Percentiles rank a stretch among this genome's conserved stretches.
Conservation (phyloP, 2,329 filamentous ascomycete species). For the Hypoxylon sp. region DNA sequence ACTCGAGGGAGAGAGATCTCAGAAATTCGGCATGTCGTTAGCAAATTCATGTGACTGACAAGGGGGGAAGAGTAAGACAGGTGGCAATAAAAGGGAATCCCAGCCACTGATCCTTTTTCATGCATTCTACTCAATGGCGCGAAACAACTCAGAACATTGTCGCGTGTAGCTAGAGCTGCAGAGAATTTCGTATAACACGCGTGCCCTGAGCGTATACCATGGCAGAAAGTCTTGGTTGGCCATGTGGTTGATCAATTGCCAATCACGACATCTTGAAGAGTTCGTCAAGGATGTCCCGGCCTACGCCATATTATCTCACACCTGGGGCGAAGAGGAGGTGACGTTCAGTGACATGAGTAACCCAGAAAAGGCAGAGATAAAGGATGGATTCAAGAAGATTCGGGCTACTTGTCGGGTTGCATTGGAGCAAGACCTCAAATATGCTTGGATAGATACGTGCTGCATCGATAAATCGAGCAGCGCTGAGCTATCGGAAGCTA, state of each 20-base stretch:
- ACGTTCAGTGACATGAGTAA: slow-evolving; percentile 37
- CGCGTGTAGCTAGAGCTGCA: not conserved
- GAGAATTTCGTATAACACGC: not conserved
- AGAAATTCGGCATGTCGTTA: slow-evolving; percentile 4
- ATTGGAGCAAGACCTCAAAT: slow-evolving; percentile 34
- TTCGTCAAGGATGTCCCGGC: slow-evolving; percentile 42
- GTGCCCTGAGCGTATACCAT: slow-evolving; percentile 13
- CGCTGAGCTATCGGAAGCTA: slow-evolving; percentile 47
- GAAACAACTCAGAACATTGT: not conserved
- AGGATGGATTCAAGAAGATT: slow-evolving; percentile 40
- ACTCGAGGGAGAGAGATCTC: not conserved
- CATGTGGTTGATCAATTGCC: slow-evolving; percentile 47
- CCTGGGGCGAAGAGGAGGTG: slow-evolving; percentile 44
- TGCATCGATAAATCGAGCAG: slow-evolving; percentile 49
- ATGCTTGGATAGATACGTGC: slow-evolving; percentile 48
- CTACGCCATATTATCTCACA: slow-evolving; percentile 48
- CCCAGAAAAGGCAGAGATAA: not conserved
- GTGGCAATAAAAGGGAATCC: slow-evolving; percentile 11
- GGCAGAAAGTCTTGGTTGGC: slow-evolving; percentile 8
- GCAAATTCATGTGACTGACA: slow-evolving; percentile 22
- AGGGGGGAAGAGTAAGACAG: slow-evolving; percentile 9
- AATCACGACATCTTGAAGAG: slow-evolving; percentile 39
- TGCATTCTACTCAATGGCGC: not conserved
- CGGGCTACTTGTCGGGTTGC: slow-evolving; percentile 36
- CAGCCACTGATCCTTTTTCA: slow-evolving; percentile 1